Percentiles rank a stretch among this genome's conserved stretches.
phyloP scores from a whole-genome alignment of 208 protist species.

The Entamoeba histolytica region DNA sequence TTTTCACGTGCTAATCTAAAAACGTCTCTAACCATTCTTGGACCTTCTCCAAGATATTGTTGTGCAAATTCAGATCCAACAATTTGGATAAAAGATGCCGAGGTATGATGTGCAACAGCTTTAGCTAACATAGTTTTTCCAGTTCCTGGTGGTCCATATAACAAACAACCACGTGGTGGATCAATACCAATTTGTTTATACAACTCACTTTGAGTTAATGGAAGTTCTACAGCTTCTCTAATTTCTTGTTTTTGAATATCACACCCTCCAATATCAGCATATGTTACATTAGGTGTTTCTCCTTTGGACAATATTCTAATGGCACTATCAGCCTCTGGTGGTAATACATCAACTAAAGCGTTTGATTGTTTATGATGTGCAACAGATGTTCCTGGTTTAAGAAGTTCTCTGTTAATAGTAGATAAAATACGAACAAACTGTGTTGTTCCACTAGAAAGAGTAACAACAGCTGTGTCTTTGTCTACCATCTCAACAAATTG shows the following conservation, averaged over 20 bases:
- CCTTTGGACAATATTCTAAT: conserved; percentile 68
- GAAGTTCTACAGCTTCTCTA: conserved; percentile 95
- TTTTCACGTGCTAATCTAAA: conserved; percentile 13
- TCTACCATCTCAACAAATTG: conserved; percentile 98
- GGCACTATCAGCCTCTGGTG: conserved; percentile 77
- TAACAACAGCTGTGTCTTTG: conserved; percentile 63
- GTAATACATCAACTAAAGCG: conserved; percentile 77
- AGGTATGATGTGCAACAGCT: conserved; percentile 93
- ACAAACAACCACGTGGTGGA: conserved; percentile 88
- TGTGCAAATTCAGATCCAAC: conserved; percentile 98
- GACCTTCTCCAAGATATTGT: conserved; percentile 98
- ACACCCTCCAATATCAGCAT: conserved; percentile 84
- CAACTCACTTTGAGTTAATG: conserved; percentile 87
- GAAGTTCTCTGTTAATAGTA: conserved; percentile 51
- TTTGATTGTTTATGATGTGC: conserved; percentile 88
- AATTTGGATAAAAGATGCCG: conserved; percentile 83
- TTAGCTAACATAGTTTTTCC: conserved; percentile 28
- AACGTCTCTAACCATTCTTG: conserved; percentile 70
- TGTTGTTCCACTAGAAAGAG: neutral
- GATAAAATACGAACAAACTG: conserved; percentile 29
- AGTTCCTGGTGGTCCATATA: conserved; percentile 56
- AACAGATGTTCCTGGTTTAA: conserved; percentile 94
- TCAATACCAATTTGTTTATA: conserved; percentile 97
- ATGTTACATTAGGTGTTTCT: conserved; percentile 66
- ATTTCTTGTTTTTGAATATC: conserved; percentile 99